Evolutionary conservation across 148 eudicot species (phyloP), one percentile per base, ranked within the genome.

Genomic region (Chenopodium suecicum): DNA sequence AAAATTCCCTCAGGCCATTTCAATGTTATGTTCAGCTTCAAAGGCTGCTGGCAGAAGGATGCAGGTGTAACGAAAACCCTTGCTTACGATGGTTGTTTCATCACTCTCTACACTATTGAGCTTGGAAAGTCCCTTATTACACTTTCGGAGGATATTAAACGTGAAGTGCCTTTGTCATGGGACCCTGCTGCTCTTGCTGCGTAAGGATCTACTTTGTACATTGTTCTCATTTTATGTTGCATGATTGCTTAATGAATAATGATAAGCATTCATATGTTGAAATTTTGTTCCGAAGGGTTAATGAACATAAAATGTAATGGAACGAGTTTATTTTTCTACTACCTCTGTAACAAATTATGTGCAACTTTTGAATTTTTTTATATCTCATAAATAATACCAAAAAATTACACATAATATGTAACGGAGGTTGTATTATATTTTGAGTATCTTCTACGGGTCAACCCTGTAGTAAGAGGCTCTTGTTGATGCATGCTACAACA

Each of bases 51-150:
- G 99, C 97, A 91, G 83, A 89, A 88, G 75, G 99, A 96, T 85
- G 95, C 97, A 78, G 88, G 92, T 32, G 52, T 84, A 66, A 92
- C 99, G 8, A 96, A 90, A 84, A 82, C 81, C 74, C 93, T 96
- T 46, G 97, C 95, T 58, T 90, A 92, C 86, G 98, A 96, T 86
- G 99, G 99, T 75, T 96, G 98, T 91, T 89, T 90, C 79, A 89
- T 96, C 83, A 86, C 91, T 60, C 84, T 96, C 13, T 96, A 96
- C 86, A 92, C 89, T 50, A 88, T 96, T 73, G 98, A 88, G 88
- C 88, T 96, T 31, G 89, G 84, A 46, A 96, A 87, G 80, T 89
- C 94, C 32, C 94, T 90, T 16, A 72, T 96, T 60, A 86, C 86
- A 56, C 83, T 96, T 31, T 91, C 93, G 2, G 92, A 96, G 46